Conservation (phyloP, 176 grass and related monocot genomes). For the Zea luxurians region DNA sequence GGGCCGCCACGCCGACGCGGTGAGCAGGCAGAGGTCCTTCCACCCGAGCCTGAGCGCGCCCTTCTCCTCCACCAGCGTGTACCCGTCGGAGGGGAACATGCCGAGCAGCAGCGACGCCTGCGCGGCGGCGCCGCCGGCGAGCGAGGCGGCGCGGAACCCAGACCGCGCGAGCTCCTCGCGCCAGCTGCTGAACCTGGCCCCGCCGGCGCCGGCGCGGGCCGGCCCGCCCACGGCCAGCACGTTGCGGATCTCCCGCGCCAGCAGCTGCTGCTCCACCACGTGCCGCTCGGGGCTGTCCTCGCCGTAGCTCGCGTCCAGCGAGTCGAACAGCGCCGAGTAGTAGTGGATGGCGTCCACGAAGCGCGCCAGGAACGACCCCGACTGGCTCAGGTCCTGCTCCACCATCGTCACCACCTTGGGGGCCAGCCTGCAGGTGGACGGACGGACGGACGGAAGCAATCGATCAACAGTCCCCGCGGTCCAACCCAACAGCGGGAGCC, state of each 20-base stretch:
- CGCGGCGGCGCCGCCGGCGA: conserved; percentile 78
- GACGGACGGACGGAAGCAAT: too few relatives aligned
- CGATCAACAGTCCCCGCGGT: too few relatives aligned
- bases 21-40: conserved; percentile 98
- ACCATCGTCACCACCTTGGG: conserved; percentile 99
- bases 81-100: conserved; percentile 92
- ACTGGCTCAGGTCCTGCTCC: conserved; percentile 96
- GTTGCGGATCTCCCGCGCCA: conserved; percentile 92
- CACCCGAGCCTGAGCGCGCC: conserved; percentile 84
- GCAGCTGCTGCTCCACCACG: conserved; percentile 94
- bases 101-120: conserved; percentile 85
- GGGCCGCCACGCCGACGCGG: conserved; percentile 83
- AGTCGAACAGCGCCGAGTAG: conserved; percentile 97
- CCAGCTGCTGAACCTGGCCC: conserved; percentile 81
- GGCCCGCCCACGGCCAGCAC: conserved; percentile 89
- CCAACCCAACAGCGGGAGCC: too few relatives aligned
- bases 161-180: conserved; percentile 79
- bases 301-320: conserved; percentile 85
- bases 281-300: conserved; percentile 91
- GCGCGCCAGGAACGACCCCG: conserved; percentile 77
- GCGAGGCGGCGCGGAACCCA: conserved; percentile 65
- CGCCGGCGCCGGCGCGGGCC: conserved; percentile 69
- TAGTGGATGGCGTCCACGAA: conserved; percentile 99
- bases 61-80: conserved; percentile 89
- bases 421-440: conserved; percentile 53